Percentiles rank a stretch among this genome's conserved stretches.
These are phyloP conservation scores for Stephanodiscus minutulus DNA, from an alignment of 108 stramenopile genomes.

Conservation along the genomic window DNA sequence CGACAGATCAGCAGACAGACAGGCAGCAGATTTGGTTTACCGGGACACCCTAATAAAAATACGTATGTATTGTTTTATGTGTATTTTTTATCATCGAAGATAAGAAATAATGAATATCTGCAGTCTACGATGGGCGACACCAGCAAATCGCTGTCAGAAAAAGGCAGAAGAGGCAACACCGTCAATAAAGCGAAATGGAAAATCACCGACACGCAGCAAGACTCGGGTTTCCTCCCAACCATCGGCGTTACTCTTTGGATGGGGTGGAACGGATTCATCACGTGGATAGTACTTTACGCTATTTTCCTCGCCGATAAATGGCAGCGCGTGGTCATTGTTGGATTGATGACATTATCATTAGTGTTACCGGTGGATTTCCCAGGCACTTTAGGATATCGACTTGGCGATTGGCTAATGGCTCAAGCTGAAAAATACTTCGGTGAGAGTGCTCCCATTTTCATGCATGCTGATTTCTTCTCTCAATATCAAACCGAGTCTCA, in stretches of 20 bases:
- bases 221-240: slow-evolving; percentile 29
- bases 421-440: slow-evolving; percentile 57
- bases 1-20: too few relatives aligned
- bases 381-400: slow-evolving; percentile 22
- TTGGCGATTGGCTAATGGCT: slow-evolving; percentile 53
- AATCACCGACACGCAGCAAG: slow-evolving; percentile 32
- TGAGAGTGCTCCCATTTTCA: slow-evolving; percentile 9
- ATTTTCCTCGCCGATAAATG: slow-evolving; percentile 28
- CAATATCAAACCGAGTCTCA: background rate
- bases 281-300: slow-evolving; percentile 27
- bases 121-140: too few relatives aligned
- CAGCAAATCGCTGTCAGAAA: too few relatives aligned
- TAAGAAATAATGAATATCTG: too few relatives aligned
- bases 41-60: too few relatives aligned
- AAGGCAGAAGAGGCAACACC: background rate
- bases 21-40: too few relatives aligned
- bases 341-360: slow-evolving; percentile 21
- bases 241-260: slow-evolving; percentile 47
- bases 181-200: slow-evolving; percentile 29
- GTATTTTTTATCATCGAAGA: too few relatives aligned
- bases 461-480: too few relatives aligned
- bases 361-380: slow-evolving; percentile 47
- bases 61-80: too few relatives aligned
- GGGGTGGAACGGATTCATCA: slow-evolving; percentile 43
- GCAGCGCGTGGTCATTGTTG: slow-evolving; percentile 34